phyloP scores from a whole-genome alignment of 768 basidiomycete genomes.

The Mycena olivaceomarginata region DNA sequence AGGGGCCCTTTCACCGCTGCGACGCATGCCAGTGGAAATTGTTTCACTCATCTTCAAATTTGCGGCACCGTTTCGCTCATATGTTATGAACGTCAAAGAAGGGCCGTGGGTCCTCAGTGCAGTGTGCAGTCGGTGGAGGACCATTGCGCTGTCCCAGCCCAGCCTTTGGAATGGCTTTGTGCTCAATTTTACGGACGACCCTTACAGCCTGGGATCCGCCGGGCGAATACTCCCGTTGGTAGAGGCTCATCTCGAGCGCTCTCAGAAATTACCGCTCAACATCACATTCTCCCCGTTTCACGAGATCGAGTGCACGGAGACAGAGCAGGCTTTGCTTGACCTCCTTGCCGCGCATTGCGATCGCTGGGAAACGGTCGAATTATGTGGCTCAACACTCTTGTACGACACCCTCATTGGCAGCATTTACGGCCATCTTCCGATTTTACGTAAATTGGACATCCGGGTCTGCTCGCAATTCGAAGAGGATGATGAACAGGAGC shows the following conservation, averaged over 20 bases:
- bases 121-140: slow-evolving; percentile 21
- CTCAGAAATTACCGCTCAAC: background rate
- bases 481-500: background rate
- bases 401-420: background rate
- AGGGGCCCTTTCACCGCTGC: slow-evolving; percentile 16
- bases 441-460: slow-evolving; percentile 11
- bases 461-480: background rate
- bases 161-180: background rate
- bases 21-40: slow-evolving; percentile 22
- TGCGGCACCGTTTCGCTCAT: background rate
- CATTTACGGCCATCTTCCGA: background rate
- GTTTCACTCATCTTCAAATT: slow-evolving; percentile 16
- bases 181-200: background rate
- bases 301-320: background rate
- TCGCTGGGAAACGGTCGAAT: slow-evolving; percentile 9
- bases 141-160: background rate
- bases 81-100: background rate
- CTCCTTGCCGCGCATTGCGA: background rate
- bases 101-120: slow-evolving; percentile 10
- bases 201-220: background rate
- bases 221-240: background rate
- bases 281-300: background rate
- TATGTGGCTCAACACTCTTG: background rate
- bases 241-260: background rate
- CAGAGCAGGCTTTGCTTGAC: background rate